Conservation (phyloP, 192 early-diverging fungal species). For the Gamsiella multidivaricata region DNA sequence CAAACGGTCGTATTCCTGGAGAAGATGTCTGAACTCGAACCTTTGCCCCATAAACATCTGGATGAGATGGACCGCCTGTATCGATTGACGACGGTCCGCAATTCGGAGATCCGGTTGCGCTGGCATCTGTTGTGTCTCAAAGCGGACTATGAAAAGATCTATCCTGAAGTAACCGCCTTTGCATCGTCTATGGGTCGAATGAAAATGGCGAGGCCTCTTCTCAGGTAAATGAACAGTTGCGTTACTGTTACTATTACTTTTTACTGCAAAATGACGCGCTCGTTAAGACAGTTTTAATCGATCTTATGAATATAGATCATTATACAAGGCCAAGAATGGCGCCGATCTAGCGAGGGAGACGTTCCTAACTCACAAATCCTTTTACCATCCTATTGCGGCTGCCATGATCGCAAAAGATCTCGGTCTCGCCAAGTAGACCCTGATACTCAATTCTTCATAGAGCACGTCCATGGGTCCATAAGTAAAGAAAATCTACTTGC, state of each 20-base stretch:
- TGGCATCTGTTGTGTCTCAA: conserved; percentile 86
- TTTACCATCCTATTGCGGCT: conserved; percentile 95
- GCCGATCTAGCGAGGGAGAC: conserved; percentile 81
- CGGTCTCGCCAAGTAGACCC: conserved; percentile 26
- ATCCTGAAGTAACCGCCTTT: conserved; percentile 81
- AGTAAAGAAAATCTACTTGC: too few relatives aligned
- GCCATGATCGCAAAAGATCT: conserved; percentile 86
- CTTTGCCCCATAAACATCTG: conserved; percentile 67
- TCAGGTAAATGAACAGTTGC: conserved; percentile 47
- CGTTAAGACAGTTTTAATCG: not conserved
- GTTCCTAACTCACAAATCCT: conserved; percentile 78
- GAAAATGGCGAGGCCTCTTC: conserved; percentile 92
- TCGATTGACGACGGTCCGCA: conserved; percentile 72
- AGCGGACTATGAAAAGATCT: conserved; percentile 79
- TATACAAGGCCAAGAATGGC: conserved; percentile 77
- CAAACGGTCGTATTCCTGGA: conserved; percentile 86
- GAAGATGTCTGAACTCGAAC: conserved; percentile 65
- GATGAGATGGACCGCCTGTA: conserved; percentile 79
- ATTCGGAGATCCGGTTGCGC: conserved; percentile 87
- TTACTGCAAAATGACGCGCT: not conserved
- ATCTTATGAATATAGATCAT: conserved; percentile 50
- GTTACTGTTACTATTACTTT: not conserved
- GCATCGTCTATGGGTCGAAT: conserved; percentile 89
- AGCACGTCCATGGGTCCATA: too few relatives aligned
- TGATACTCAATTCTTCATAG: too few relatives aligned